Base-by-base conservation (phyloP, 2,329 filamentous ascomycete species). In the Xylariomycetidae sp. region DNA sequence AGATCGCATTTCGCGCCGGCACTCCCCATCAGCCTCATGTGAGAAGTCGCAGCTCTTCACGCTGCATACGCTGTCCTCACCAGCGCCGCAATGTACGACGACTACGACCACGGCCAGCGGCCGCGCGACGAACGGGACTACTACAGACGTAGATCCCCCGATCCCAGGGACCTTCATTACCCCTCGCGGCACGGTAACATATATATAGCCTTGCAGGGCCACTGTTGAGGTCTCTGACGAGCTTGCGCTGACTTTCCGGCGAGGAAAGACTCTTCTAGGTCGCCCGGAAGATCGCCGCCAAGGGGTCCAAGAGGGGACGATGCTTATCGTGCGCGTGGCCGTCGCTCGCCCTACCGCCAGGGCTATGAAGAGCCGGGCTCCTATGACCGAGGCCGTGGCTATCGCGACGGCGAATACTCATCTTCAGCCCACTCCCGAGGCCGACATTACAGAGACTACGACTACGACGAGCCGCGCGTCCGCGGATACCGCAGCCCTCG, bases 131-230 rank as follows among this genome's bases (percentile, higher is more conserved):
- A 53, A 37, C 44, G 45, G 27, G 48, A 50, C 34, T 39, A 44
- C 20, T 42, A 47, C 17, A 42, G 47, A 39, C 52, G 45, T 39
- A 53, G 47, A 52, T 55, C 52, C 14, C 47, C 53, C 25, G 34
- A 41, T 32, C 48, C 53, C 31, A 44, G 46, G 40, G 54, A 54
- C 40, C 40, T 47, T 39, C 50, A 52, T 34, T 49, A 54, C 53
- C 53, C 48, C 44, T 52, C 53, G 47, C 52, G 52, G 50, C 54
- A 57, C 50, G 54, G 54, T 57, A 57, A 56, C 42, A 54, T 53
- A 47, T 45, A 50, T 47, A 52, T 38, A 51, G 50, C 54, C 53
- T 55, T 50, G 50, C 49, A 46, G 42, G 50, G 35, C 37, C 35
- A 35, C 43, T 46, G 39, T 50, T 33, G 39, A 48, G 27, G 41